Percentiles rank a stretch among this genome's conserved stretches.
Conservation (phyloP, 805 yeast species). For the Candida germanica region DNA sequence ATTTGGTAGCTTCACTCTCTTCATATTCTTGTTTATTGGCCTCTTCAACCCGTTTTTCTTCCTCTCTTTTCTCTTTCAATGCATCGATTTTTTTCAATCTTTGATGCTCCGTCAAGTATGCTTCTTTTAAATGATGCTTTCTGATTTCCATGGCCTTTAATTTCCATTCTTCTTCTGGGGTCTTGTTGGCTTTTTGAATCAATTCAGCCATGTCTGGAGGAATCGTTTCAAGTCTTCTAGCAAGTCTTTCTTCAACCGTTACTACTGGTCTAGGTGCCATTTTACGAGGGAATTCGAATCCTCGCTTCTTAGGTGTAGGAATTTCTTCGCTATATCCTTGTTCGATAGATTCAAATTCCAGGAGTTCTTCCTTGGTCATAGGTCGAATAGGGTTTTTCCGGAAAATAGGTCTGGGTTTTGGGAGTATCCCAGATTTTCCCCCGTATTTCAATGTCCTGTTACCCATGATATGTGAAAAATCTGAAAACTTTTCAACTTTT, state of each 20-base stretch:
- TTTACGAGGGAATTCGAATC: constrained; percentile 46
- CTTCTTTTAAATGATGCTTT: constrained; percentile 63
- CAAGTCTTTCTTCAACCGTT: constrained; percentile 59
- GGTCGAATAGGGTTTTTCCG: constrained; percentile 59
- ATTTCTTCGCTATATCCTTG: constrained; percentile 71
- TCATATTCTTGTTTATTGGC: constrained; percentile 30
- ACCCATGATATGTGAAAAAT: constrained; percentile 31
- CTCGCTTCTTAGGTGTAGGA: constrained; percentile 60
- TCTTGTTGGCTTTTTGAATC: constrained; percentile 29
- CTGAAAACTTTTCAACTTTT: constrained; percentile 7
- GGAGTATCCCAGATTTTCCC: constrained; percentile 79
- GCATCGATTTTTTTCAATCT: constrained; percentile 40
- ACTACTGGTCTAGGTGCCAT: constrained; percentile 51
- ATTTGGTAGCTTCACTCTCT: constrained; percentile 51
- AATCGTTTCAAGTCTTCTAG: constrained; percentile 52
- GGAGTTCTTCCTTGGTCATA: constrained; percentile 38
- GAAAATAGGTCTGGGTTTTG: constrained; percentile 71
- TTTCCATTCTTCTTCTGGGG: constrained; percentile 43
- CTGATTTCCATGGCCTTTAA: constrained; percentile 61
- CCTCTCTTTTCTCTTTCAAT: constrained; percentile 27
- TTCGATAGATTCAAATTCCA: constrained; percentile 44
- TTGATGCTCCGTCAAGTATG: constrained; percentile 54
- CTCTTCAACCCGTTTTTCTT: constrained; percentile 21
- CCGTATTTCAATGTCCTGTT: constrained; percentile 50
- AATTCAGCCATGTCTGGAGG: constrained; percentile 33